phyloP scores from a whole-genome alignment of 2,329 filamentous ascomycete species.

The Macrophomina phaseolina region DNA sequence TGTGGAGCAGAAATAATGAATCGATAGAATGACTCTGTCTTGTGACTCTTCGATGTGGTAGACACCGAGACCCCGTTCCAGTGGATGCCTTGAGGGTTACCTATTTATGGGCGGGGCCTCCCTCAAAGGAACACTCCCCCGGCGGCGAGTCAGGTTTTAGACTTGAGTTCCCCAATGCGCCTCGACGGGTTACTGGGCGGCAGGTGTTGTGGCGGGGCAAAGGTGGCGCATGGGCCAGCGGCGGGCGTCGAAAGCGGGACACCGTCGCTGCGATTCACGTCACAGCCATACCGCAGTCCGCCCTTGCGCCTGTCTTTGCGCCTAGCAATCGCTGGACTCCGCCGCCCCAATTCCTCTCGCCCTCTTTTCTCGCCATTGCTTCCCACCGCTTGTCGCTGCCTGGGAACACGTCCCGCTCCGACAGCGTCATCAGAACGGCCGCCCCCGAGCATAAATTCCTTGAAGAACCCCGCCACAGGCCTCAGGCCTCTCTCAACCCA shows the following conservation, averaged over 20 bases:
- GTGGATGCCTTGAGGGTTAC: not conserved
- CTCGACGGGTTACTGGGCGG: not conserved
- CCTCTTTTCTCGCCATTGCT: not conserved
- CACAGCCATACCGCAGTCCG: not conserved
- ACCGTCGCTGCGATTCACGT: not conserved
- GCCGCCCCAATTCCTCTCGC: not conserved
- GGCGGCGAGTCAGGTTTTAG: not conserved
- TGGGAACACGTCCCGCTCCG: not conserved
- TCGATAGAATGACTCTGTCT: not conserved
- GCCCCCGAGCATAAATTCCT: slow-evolving; percentile 15
- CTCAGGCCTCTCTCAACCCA: not conserved
- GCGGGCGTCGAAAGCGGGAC: not conserved
- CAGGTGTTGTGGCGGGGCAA: too few species aligned
- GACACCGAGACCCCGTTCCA: not conserved
- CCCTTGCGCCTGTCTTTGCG: slow-evolving; percentile 12
- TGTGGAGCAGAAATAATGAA: not conserved
- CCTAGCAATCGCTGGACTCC: not conserved
- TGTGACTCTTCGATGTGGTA: not conserved
- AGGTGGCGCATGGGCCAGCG: not conserved
- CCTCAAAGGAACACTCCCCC: too few species aligned
- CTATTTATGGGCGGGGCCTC: too few species aligned
- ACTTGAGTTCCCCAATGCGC: not conserved
- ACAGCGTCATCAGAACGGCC: not conserved
- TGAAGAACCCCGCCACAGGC: slow-evolving; percentile 4
- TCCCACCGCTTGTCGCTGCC: not conserved